phyloP scores from a whole-genome alignment of 2,329 filamentous ascomycete genomes.

The Cytospora schulzeri region DNA sequence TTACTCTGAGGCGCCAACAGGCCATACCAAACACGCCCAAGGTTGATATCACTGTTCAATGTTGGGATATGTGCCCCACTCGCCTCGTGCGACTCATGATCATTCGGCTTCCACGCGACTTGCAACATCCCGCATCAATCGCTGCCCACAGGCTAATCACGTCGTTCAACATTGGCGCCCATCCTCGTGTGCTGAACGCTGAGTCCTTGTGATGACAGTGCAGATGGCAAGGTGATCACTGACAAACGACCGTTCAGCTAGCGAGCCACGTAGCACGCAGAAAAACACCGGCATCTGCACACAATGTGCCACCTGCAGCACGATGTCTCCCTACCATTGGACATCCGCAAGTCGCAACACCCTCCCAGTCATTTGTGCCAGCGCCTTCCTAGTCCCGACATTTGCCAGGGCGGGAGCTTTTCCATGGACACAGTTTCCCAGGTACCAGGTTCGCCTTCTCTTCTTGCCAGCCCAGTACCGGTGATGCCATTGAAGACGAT shows the following conservation, averaged over 20 bases:
- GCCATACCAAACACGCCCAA: slow-evolving; percentile 2
- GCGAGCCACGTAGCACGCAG: slow-evolving; percentile 29
- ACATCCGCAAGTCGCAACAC: background rate
- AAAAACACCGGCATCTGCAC: slow-evolving; percentile 19
- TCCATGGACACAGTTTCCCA: background rate
- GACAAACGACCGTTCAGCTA: slow-evolving; percentile 24
- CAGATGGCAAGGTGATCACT: slow-evolving; percentile 7
- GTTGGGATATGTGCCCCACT: background rate
- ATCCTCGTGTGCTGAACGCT: background rate
- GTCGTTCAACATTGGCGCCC: slow-evolving; percentile 17
- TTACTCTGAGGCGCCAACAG: background rate
- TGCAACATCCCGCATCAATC: slow-evolving; percentile 8
- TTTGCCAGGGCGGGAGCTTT: background rate
- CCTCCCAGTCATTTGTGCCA: slow-evolving; percentile 6
- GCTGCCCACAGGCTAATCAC: slow-evolving; percentile 8
- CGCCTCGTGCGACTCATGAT: slow-evolving; percentile 1
- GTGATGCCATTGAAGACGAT: background rate
- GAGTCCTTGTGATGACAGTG: background rate
- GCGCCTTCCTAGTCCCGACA: background rate
- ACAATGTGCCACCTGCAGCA: slow-evolving; percentile 19
- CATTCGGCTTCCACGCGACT: slow-evolving; percentile 1
- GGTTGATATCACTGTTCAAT: slow-evolving; percentile 12
- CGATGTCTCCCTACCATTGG: slow-evolving; percentile 12
- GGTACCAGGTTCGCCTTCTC: background rate
- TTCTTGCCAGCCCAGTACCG: background rate